phyloP scores from a whole-genome alignment of 495 filamentous ascomycete genomes.

The Penicillium verhagenii region DNA sequence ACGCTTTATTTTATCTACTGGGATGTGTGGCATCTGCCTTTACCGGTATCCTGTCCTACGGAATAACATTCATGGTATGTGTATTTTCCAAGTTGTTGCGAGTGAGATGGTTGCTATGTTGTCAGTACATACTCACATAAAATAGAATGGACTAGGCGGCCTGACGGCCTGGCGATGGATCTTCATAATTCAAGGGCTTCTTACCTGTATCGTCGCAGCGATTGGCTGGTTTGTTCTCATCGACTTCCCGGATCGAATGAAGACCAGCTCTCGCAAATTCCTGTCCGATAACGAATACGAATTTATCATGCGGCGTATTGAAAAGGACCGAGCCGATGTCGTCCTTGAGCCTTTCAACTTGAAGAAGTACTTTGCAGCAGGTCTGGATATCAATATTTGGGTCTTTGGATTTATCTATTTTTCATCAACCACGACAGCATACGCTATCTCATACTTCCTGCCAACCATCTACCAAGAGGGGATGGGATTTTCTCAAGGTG shows the following conservation, averaged over 20 bases:
- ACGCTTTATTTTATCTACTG: conserved; percentile 57
- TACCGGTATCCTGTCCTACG: conserved; percentile 57
- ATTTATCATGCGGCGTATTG: conserved; percentile 37
- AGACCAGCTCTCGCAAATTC: conserved; percentile 35
- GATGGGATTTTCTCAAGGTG: conserved; percentile 46
- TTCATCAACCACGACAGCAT: conserved; percentile 42
- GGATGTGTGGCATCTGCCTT: conserved; percentile 56
- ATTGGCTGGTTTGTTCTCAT: conserved; percentile 43
- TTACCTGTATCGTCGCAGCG: conserved; percentile 27
- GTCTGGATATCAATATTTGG: conserved; percentile 40
- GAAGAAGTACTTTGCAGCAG: conserved; percentile 26
- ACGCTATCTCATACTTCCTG: conserved; percentile 53
- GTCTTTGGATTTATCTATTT: conserved; percentile 45
- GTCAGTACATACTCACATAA: too few relatives aligned
- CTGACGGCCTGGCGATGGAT: conserved; percentile 22
- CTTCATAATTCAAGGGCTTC: conserved; percentile 29
- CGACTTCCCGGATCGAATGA: conserved; percentile 46
- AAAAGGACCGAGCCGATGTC: conserved; percentile 36
- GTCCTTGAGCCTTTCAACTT: conserved; percentile 28
- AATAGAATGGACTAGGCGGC: conserved; percentile 22
- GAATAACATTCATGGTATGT: conserved; percentile 51
- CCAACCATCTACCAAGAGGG: conserved; percentile 47
- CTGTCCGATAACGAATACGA: conserved; percentile 32
- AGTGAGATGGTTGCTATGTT: too few relatives aligned
- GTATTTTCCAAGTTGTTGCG: too few relatives aligned